Percentiles rank a stretch among this genome's conserved stretches.
phyloP scores from a whole-genome alignment of 352 stramenopile species.

The Ophiocytium majus region DNA sequence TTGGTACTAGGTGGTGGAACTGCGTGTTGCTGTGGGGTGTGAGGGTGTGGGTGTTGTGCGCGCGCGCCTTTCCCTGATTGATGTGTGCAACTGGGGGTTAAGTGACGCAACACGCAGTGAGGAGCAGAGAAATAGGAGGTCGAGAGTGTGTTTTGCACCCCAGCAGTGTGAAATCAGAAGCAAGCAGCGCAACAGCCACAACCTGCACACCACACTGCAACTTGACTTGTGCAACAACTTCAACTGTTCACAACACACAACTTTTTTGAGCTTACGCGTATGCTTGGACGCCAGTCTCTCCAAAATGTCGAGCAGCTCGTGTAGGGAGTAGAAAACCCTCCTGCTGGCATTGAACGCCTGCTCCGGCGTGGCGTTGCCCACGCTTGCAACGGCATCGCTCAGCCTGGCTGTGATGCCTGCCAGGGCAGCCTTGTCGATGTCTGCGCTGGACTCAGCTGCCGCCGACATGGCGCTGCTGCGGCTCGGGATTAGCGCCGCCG shows the following conservation, averaged over 20 bases:
- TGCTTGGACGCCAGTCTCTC: conserved; percentile 30
- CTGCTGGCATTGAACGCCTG: conserved; percentile 16
- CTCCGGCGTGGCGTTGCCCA: conserved; percentile 18
- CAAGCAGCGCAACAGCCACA: not conserved
- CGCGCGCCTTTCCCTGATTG: not conserved
- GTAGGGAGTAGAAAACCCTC: conserved; percentile 20
- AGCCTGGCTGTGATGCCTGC: not conserved
- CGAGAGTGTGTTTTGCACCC: conserved; percentile 12
- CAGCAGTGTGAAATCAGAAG: not conserved
- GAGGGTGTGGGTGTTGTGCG: not conserved
- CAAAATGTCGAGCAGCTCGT: conserved; percentile 44
- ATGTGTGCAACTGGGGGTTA: no score
- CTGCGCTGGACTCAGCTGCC: no score
- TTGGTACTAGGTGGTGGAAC: not conserved
- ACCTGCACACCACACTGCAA: not conserved
- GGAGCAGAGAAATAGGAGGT: not conserved
- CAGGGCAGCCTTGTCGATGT: not conserved
- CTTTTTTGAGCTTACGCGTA: conserved; percentile 26
- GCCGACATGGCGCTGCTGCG: no score
- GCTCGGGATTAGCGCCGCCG: no score
- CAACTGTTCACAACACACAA: conserved; percentile 10
- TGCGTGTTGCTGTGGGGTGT: not conserved
- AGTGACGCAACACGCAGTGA: not conserved
- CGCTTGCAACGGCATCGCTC: conserved; percentile 27
- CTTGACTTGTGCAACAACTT: not conserved